Conservation (phyloP, 2,329 filamentous ascomycete species). For the Colletotrichum eleusines region DNA sequence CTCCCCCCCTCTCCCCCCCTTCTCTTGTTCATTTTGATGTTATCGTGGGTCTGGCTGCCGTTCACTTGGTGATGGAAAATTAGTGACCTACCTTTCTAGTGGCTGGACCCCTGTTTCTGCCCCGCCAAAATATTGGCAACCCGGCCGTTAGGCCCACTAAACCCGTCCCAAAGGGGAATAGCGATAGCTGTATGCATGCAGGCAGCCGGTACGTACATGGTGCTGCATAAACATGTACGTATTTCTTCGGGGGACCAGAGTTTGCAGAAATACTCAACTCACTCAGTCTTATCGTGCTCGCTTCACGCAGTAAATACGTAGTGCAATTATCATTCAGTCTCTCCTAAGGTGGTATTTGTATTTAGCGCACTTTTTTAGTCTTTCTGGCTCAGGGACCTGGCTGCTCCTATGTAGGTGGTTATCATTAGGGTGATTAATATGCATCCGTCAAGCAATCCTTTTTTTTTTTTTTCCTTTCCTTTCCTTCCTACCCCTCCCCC, state of each 20-base stretch:
- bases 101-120: conserved; percentile 24
- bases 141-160: conserved; percentile 13
- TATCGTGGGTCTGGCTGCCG: conserved; percentile 31
- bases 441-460: not conserved
- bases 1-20: not conserved
- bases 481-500: no score
- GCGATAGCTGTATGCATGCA: not conserved
- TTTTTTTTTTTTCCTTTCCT: not conserved
- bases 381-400: conserved; percentile 27
- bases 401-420: no score
- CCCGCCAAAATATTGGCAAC: conserved; percentile 12
- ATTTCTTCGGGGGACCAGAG: not conserved
- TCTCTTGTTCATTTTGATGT: not conserved
- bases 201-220: no score
- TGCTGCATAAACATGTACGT: no score
- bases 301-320: no score
- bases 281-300: no score
- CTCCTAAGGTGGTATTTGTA: conserved; percentile 11
- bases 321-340: no score
- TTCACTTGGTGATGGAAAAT: conserved; percentile 42
- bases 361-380: not conserved
- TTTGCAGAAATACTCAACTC: conserved; percentile 6
- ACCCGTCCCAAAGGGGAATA: not conserved
- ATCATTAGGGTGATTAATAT: no score
- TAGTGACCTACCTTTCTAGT: conserved; percentile 25